Evolutionary conservation across 192 early-diverging fungal genomes (phyloP).

Genomic region (Backusella circina): DNA sequence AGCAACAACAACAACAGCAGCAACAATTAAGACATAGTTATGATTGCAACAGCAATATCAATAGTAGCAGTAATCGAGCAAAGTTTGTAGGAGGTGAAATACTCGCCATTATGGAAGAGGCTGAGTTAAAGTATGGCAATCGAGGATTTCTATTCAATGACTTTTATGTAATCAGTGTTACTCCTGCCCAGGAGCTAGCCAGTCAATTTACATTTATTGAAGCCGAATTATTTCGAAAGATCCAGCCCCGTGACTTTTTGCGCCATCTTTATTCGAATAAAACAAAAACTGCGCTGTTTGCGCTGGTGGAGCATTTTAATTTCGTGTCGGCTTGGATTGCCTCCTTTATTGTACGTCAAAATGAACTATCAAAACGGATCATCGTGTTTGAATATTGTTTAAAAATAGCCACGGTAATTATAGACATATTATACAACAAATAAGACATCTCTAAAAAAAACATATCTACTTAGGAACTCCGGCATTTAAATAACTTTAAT

Average conservation of each 20-base stretch:
- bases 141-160: not conserved
- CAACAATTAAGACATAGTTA: not conserved
- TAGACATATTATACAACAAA: not conserved
- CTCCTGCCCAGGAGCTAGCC: conserved; percentile 55
- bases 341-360: conserved; percentile 60
- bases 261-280: not conserved
- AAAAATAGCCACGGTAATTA: conserved; percentile 57
- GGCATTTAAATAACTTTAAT: conserved; percentile 70
- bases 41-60: not conserved
- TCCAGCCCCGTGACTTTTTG: conserved; percentile 26
- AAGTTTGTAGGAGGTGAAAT: conserved; percentile 40
- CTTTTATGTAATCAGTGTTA: conserved; percentile 11
- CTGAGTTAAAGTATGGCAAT: not conserved
- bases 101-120: not conserved
- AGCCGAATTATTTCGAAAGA: conserved; percentile 55
- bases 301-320: conserved; percentile 67
- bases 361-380: conserved; percentile 57
- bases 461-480: conserved; percentile 42
- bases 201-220: conserved; percentile 67
- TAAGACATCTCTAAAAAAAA: not conserved
- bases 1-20: not conserved
- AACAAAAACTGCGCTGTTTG: conserved; percentile 39
- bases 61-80: conserved; percentile 5
- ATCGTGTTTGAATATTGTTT: conserved; percentile 69
- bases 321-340: conserved; percentile 72